phyloP scores from a whole-genome alignment of 805 yeast species.

The Hyphopichia homilentoma region DNA sequence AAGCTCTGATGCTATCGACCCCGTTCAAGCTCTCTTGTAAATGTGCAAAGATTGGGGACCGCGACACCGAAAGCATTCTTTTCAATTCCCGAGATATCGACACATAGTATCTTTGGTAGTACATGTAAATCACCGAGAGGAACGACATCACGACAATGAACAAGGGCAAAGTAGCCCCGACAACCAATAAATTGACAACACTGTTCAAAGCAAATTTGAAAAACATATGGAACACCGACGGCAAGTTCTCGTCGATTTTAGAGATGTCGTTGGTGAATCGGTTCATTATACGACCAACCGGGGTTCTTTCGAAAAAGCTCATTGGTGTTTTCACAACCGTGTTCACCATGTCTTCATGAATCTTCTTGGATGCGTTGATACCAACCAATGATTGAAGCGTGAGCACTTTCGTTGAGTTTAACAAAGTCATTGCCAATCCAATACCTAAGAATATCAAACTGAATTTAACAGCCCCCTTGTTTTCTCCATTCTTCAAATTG shows the following conservation, averaged over 20 bases:
- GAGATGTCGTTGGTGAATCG: conserved; percentile 63
- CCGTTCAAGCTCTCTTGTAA: conserved; percentile 81
- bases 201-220: conserved; percentile 44
- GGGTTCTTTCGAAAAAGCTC: conserved; percentile 67
- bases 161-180: conserved; percentile 52
- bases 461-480: conserved; percentile 41
- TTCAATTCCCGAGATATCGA: conserved; percentile 74
- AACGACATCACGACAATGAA: conserved; percentile 45
- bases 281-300: conserved; percentile 62
- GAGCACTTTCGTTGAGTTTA: conserved; percentile 44
- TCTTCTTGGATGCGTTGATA: conserved; percentile 49
- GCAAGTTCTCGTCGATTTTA: conserved; percentile 53
- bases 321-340: conserved; percentile 58
- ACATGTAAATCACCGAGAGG: conserved; percentile 55
- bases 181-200: conserved; percentile 47
- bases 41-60: conserved; percentile 77
- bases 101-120: conserved; percentile 68
- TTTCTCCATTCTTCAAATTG: conserved; percentile 38
- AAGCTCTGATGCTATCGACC: conserved; percentile 75
- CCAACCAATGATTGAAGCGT: conserved; percentile 52
- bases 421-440: conserved; percentile 50
- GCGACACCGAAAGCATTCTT: conserved; percentile 63
- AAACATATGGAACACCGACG: conserved; percentile 49
- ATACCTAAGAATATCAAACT: conserved; percentile 53
- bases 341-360: conserved; percentile 56